These are phyloP conservation scores for Letharia lupina DNA, from an alignment of 495 filamentous ascomycete species.

Conservation along the genomic window DNA sequence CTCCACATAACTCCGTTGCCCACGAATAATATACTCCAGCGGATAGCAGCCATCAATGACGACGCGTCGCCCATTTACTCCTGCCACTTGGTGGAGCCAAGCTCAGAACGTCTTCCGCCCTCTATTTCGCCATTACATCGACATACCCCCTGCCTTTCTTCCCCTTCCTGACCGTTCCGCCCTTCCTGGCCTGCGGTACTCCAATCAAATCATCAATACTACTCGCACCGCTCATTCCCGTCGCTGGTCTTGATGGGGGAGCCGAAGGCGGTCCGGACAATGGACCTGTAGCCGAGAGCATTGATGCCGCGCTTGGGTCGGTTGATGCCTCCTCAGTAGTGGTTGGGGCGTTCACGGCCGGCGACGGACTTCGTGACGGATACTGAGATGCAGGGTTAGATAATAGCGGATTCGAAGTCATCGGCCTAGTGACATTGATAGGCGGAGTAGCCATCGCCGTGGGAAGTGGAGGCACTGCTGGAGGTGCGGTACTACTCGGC, in stretches of 20 bases:
- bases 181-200: constrained; percentile 58
- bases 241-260: constrained; percentile 43
- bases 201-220: constrained; percentile 81
- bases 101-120: background rate
- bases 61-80: background rate
- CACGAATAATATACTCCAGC: background rate
- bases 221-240: constrained; percentile 67
- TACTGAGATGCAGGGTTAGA: constrained; percentile 34
- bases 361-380: constrained; percentile 23
- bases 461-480: constrained; percentile 32
- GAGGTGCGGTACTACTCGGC: constrained; percentile 22
- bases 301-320: constrained; percentile 23
- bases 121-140: constrained; percentile 71
- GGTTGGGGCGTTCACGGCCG: constrained; percentile 29
- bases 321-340: constrained; percentile 27
- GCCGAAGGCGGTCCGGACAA: constrained; percentile 24
- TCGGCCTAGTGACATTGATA: constrained; percentile 32
- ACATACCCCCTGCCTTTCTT: constrained; percentile 82
- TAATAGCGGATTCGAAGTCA: constrained; percentile 27
- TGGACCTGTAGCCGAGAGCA: constrained; percentile 24
- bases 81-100: background rate
- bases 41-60: background rate
- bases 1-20: background rate
- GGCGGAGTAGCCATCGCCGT: constrained; percentile 30
- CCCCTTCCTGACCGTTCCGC: constrained; percentile 55